phyloP scores from a whole-genome alignment of 1,284 basidiomycete genomes.

The Mycosarcoma maydis region DNA sequence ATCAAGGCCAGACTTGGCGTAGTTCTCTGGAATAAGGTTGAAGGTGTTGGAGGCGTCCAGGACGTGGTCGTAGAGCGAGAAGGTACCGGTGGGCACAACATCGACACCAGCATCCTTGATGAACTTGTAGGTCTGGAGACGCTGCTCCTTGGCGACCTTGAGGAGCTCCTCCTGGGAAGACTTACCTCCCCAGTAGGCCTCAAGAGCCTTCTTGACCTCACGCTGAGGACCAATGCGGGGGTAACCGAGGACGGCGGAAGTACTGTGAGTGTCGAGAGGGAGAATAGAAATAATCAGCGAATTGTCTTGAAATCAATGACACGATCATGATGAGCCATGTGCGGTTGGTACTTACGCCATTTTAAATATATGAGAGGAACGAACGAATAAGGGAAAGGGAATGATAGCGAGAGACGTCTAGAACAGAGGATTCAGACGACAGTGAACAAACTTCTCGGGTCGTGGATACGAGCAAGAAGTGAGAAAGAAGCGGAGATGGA shows the following conservation, averaged over 20 bases:
- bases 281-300: background rate
- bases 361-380: slow-evolving; percentile 21
- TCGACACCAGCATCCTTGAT: slow-evolving; percentile 91
- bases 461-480: slow-evolving; percentile 26
- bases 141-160: slow-evolving; percentile 86
- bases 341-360: slow-evolving; percentile 30
- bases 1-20: slow-evolving; percentile 85
- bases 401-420: slow-evolving; percentile 12
- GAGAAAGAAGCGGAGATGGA: background rate
- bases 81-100: slow-evolving; percentile 93
- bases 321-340: background rate
- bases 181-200: slow-evolving; percentile 92
- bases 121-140: slow-evolving; percentile 87
- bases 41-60: slow-evolving; percentile 96
- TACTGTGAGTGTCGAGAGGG: slow-evolving; percentile 14
- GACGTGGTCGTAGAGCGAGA: slow-evolving; percentile 98
- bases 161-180: slow-evolving; percentile 87
- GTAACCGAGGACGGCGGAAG: slow-evolving; percentile 78
- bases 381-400: slow-evolving; percentile 12
- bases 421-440: slow-evolving; percentile 13
- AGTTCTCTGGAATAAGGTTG: slow-evolving; percentile 96
- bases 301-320: no score
- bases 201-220: slow-evolving; percentile 92
- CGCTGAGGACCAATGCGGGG: slow-evolving; percentile 96
- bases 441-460: slow-evolving; percentile 7